Evolutionary conservation across 2,329 filamentous ascomycete species (phyloP), one percentile per base, ranked within the genome.

Genomic region (Blastomyces parvus): DNA sequence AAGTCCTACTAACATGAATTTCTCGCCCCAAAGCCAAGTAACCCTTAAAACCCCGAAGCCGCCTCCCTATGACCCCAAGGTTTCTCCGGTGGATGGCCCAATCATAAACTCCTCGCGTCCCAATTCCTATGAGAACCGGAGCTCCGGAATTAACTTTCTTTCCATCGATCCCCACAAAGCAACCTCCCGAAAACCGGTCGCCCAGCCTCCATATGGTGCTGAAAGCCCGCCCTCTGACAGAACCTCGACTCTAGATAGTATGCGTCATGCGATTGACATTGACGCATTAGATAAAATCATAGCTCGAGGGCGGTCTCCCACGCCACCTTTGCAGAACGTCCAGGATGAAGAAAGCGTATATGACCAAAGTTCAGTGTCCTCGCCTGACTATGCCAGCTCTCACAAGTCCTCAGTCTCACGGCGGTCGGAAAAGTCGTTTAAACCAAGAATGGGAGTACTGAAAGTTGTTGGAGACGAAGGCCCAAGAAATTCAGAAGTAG

Each of bases 381-480:
- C 87, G 33, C 89, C 89, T 0, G 89, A 93, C 72, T 93, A 93
- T 75, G 88, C 89, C 7, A 94, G 89, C 74, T 88, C 86, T 25
- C 80, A 79, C 38, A 81, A 77, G 52, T 86, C 84, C n/a, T 70
- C 79, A 7, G 74, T 77, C 59, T 79, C 77, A 62, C 77, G 75
- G 66, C 70, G 70, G 57, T 79, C 77, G 2, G 65, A 67, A 66
- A 69, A 74, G 64, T 75, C 75, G 66, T 75, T 83, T 9, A 84
- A 83, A 64, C 88, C 89, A 19, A 84, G 93, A 66, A 88, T 89
- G 66, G 92, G 92, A 59, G 86, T 92, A 7, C 79, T 93, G 72
- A 91, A 88, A 72, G 91, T 88, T 1, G 86, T 92, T 13, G 91
- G 90, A 52, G 76, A 79, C 59, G 77, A 79, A 7, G 77, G 78